Evolutionary conservation across 1,139 yeast genomes (phyloP).

Genomic region (Casaregolazyma lundiana): DNA sequence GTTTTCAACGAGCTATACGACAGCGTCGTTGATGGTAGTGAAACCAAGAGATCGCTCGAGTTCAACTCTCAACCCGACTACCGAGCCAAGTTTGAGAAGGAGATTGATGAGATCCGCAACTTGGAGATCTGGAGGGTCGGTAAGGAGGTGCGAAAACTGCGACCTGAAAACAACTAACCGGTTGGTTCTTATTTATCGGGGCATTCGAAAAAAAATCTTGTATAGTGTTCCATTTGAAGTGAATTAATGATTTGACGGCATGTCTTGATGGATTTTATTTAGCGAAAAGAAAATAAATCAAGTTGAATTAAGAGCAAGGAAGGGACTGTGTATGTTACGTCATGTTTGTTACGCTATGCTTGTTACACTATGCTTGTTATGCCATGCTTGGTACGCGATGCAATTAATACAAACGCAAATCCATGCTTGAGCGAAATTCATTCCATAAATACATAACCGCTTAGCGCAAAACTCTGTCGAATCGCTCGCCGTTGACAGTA

Average conservation of each 20-base stretch:
- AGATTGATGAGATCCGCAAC: slow-evolving; percentile 85
- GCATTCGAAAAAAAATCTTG: slow-evolving; percentile 18
- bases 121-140: slow-evolving; percentile 99
- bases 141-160: slow-evolving; percentile 98
- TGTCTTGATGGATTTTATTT: slow-evolving; percentile 9
- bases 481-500: slow-evolving; percentile 51
- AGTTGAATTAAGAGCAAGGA: neutral
- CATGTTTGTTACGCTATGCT: no score
- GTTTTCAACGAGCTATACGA: slow-evolving; percentile 94
- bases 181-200: slow-evolving; percentile 13
- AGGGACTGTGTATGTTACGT: no score
- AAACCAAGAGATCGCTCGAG: slow-evolving; percentile 96
- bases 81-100: slow-evolving; percentile 94
- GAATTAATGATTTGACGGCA: slow-evolving; percentile 12
- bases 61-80: slow-evolving; percentile 97
- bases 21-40: slow-evolving; percentile 92
- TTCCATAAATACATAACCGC: neutral
- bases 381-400: no score
- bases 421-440: no score
- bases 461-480: slow-evolving; percentile 40
- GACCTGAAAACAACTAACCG: slow-evolving; percentile 98
- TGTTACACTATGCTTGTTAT: no score
- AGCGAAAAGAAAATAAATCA: neutral
- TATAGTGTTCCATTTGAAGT: slow-evolving; percentile 20
- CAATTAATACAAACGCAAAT: no score